Evolutionary conservation across 2,329 filamentous ascomycete species (phyloP).

Genomic region (Fusarium sp.): DNA sequence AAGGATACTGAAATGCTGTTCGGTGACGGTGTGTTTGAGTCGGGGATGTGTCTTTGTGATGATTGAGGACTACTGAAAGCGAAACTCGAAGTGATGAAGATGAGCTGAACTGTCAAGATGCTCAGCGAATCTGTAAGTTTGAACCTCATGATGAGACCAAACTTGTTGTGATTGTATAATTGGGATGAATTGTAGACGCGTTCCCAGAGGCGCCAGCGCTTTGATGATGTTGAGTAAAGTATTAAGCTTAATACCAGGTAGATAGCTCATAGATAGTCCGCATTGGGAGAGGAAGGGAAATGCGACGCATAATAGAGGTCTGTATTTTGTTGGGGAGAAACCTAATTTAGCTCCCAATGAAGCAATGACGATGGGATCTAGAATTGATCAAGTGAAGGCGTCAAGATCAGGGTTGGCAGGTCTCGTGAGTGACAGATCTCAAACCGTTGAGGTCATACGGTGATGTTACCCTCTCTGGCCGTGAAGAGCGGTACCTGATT

Average conservation of each 20-base stretch:
- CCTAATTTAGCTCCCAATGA: not conserved
- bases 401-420: constrained; percentile 35
- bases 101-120: constrained; percentile 37
- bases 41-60: constrained; percentile 10
- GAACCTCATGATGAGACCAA: constrained; percentile 23
- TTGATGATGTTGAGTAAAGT: not conserved
- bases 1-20: constrained; percentile 58
- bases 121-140: not conserved
- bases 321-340: constrained; percentile 10
- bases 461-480: not conserved
- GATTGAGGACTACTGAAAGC: constrained; percentile 22
- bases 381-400: constrained; percentile 33
- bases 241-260: not conserved
- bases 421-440: constrained; percentile 38
- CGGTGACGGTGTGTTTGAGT: constrained; percentile 59
- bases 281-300: not conserved
- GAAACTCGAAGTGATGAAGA: constrained; percentile 25
- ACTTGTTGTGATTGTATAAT: not conserved
- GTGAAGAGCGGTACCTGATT: constrained; percentile 19
- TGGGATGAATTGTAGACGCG: not conserved
- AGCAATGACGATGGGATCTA: constrained; percentile 6
- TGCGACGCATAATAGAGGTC: constrained; percentile 7
- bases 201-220: not conserved
- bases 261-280: constrained; percentile 6
- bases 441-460: constrained; percentile 45